Evolutionary conservation across 106 monocot genomes (phyloP).

Genomic region (Posidonia australis): DNA sequence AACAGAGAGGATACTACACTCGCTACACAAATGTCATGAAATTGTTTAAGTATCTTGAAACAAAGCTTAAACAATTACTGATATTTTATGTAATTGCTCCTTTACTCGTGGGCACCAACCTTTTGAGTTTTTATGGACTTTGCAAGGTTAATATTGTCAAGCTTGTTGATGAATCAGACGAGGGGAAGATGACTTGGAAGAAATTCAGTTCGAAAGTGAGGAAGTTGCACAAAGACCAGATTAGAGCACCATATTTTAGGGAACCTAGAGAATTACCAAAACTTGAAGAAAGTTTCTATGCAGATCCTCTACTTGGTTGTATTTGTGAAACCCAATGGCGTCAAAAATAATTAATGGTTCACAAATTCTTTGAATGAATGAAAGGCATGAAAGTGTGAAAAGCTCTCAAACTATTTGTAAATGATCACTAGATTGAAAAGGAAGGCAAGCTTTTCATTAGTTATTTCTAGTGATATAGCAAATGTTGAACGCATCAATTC

Average conservation of each 20-base stretch:
- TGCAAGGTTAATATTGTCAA: constrained; percentile 69
- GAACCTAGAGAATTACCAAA: constrained; percentile 80
- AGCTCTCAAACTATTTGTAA: background rate
- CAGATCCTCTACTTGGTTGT: constrained; percentile 83
- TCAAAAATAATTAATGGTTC: too few relatives aligned
- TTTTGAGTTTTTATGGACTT: background rate
- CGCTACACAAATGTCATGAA: too few relatives aligned
- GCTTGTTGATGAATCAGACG: constrained; percentile 68
- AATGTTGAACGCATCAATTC: background rate
- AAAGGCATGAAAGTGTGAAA: too few relatives aligned
- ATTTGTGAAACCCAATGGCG: constrained; percentile 42
- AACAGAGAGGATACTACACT: too few relatives aligned
- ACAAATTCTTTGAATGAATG: too few relatives aligned
- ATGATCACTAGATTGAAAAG: background rate
- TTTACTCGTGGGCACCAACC: background rate
- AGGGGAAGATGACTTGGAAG: constrained; percentile 74
- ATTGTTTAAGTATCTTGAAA: too few relatives aligned
- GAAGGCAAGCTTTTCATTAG: background rate
- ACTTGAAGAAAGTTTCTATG: too few relatives aligned
- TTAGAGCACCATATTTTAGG: constrained; percentile 66
- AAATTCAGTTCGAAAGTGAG: too few relatives aligned
- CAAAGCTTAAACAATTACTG: too few relatives aligned
- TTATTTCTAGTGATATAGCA: background rate
- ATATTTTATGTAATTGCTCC: too few relatives aligned
- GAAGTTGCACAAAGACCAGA: constrained; percentile 51